phyloP scores from a whole-genome alignment of 306 rosid genomes.

The Luffa acutangula region DNA sequence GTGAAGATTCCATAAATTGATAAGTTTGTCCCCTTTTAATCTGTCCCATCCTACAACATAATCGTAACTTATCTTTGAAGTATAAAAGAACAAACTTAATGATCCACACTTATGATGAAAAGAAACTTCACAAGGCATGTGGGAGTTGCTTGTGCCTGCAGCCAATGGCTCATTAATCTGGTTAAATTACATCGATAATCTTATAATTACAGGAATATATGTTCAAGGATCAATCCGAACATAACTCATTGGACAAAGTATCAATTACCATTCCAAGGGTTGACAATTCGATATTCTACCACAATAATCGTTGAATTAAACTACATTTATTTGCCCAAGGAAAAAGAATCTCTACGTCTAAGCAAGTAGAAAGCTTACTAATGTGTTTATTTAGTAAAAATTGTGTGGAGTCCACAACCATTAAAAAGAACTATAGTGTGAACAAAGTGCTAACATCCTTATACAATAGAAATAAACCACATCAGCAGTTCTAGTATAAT shows the following conservation, averaged over 20 bases:
- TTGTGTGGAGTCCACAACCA: no score
- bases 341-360: no score
- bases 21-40: neutral
- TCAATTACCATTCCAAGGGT: no score
- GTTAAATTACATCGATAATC: neutral
- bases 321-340: no score
- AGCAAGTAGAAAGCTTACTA: no score
- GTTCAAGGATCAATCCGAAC: no score
- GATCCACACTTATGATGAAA: neutral
- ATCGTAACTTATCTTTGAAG: neutral
- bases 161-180: neutral
- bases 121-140: neutral
- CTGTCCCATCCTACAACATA: neutral
- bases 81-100: neutral
- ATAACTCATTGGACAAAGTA: no score
- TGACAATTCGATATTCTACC: no score
- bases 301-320: no score
- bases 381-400: no score
- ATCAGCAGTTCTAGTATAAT: neutral
- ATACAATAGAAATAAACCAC: neutral
- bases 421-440: no score
- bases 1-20: neutral
- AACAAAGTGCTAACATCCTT: neutral
- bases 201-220: no score
- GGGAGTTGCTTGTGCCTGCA: neutral